Evolutionary conservation across 1,284 basidiomycete species (phyloP).

Genomic region (Veloporphyrellus conicus): DNA sequence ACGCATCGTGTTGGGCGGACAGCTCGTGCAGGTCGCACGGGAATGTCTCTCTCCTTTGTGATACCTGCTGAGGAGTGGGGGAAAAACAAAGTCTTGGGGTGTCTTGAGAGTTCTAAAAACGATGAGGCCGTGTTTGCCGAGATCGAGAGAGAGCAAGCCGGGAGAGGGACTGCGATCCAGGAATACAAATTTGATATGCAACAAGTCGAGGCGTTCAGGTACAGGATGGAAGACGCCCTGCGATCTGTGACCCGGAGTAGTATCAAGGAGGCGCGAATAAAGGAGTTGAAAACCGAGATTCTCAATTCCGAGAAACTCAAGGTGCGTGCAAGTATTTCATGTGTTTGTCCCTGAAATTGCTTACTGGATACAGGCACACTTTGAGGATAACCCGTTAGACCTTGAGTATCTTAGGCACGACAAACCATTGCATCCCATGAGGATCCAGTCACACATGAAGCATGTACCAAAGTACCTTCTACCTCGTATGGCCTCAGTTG

Average conservation of each 20-base stretch:
- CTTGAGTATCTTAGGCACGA: conserved; percentile 93
- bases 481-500: conserved; percentile 69
- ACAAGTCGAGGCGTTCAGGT: conserved; percentile 97
- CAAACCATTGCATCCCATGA: conserved; percentile 84
- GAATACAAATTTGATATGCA: conserved; percentile 93
- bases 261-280: conserved; percentile 88
- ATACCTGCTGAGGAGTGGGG: conserved; percentile 76
- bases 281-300: conserved; percentile 92
- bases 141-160: conserved; percentile 72
- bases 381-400: conserved; percentile 95
- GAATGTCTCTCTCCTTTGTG: conserved; percentile 89
- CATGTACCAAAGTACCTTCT: conserved; percentile 93
- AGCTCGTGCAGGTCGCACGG: conserved; percentile 90
- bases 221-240: conserved; percentile 96
- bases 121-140: conserved; percentile 75
- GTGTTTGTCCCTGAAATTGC: neutral
- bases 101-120: conserved; percentile 60
- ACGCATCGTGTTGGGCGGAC: conserved; percentile 96
- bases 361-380: conserved; percentile 72
- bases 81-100: conserved; percentile 69
- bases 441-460: conserved; percentile 91
- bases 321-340: conserved; percentile 43
- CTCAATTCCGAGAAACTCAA: conserved; percentile 95
- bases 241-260: conserved; percentile 82
- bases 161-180: conserved; percentile 73